phyloP scores from a whole-genome alignment of 148 eudicot genomes.

The Cornus kousa region DNA sequence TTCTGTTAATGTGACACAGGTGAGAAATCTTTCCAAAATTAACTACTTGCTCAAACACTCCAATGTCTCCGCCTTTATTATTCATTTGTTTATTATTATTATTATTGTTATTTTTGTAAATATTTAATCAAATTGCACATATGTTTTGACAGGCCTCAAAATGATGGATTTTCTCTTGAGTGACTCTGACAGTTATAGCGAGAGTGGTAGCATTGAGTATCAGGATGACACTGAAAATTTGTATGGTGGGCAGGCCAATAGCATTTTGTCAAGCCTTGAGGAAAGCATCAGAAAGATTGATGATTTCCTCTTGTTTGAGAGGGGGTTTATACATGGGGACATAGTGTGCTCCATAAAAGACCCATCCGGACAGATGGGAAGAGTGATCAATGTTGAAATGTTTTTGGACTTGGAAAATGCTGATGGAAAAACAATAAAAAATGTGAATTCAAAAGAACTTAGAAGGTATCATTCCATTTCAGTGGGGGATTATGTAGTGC shows the following conservation, averaged over 20 bases:
- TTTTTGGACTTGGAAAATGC: conserved; percentile 73
- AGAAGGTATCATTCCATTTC: conserved; percentile 55
- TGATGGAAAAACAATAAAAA: conserved; percentile 46
- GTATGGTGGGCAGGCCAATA: conserved; percentile 77
- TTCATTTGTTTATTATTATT: background rate
- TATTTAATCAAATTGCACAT: conserved; percentile 10
- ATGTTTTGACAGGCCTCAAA: conserved; percentile 16
- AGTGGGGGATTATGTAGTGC: conserved; percentile 66
- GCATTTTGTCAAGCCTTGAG: conserved; percentile 77
- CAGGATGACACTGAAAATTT: conserved; percentile 69
- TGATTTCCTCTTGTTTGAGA: conserved; percentile 86
- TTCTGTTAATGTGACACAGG: too few species aligned
- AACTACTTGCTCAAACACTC: background rate
- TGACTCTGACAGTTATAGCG: conserved; percentile 75
- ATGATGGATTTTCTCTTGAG: conserved; percentile 56
- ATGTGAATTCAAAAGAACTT: conserved; percentile 49
- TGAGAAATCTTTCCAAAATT: background rate
- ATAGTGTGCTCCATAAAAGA: conserved; percentile 53
- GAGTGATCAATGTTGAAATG: conserved; percentile 52
- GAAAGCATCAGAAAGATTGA: conserved; percentile 86
- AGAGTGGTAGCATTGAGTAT: conserved; percentile 72
- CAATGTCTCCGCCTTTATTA: background rate
- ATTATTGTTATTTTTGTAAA: background rate
- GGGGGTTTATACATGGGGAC: conserved; percentile 67
- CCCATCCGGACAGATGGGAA: conserved; percentile 81